Evolutionary conservation across 306 rosid genomes (phyloP).

Genomic region (Arachis hypogaea): DNA sequence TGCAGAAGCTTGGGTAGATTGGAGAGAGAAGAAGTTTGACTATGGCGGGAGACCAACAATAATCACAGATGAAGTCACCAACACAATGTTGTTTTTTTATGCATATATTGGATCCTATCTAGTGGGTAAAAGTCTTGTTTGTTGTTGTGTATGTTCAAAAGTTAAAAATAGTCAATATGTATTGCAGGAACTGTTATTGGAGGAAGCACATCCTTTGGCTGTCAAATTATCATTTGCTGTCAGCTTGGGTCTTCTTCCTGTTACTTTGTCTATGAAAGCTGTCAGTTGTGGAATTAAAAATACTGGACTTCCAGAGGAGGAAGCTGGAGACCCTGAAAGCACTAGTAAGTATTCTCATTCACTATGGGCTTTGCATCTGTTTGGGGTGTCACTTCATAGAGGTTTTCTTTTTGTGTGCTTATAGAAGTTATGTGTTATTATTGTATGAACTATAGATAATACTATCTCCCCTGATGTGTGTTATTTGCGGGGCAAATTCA

Average conservation of each 20-base stretch:
- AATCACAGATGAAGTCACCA: neutral
- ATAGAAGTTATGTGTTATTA: constrained; percentile 13
- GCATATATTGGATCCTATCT: neutral
- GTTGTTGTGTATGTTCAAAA: neutral
- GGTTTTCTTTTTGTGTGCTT: constrained; percentile 27
- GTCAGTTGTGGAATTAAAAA: constrained; percentile 84
- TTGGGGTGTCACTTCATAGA: constrained; percentile 32
- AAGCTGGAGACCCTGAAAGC: constrained; percentile 72
- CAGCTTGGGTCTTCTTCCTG: constrained; percentile 95
- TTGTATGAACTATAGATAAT: constrained; percentile 23
- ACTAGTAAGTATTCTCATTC: constrained; percentile 62
- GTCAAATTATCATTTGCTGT: constrained; percentile 74
- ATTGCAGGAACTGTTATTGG: constrained; percentile 73
- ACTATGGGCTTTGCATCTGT: constrained; percentile 20
- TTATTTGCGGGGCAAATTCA: neutral
- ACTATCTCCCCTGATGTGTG: constrained; percentile 7
- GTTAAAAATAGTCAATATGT: constrained; percentile 26
- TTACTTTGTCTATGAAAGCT: constrained; percentile 76
- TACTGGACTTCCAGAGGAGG: constrained; percentile 80
- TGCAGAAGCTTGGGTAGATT: neutral
- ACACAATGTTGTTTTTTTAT: neutral
- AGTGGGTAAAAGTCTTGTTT: neutral
- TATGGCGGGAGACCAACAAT: neutral
- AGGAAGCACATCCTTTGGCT: constrained; percentile 91
- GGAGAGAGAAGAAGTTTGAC: neutral